Evolutionary conservation across 257 asterid genomes (phyloP), one percentile per base, ranked within the genome.

Genomic region (Primulina huaijiensis): DNA sequence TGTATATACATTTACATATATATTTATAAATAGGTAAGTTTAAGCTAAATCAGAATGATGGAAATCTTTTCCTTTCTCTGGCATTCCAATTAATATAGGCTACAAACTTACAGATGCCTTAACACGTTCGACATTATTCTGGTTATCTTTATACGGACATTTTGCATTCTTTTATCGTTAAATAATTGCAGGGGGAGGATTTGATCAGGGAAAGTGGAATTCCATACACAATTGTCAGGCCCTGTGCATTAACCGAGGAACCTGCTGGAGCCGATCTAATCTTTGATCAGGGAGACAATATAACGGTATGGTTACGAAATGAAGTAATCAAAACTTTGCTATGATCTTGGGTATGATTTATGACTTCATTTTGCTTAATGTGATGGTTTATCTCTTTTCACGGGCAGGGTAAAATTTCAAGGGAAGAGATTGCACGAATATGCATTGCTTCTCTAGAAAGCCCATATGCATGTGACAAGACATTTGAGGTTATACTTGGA

Each of bases 261-360:
- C 96, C 99, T 69, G 97, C 99, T 23, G 96, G 99, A 71, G 97
- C 99, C 76, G 96, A 94, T 82, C 95, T 94, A 74, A 81, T 90
- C 43, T 90, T 91, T 66, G 99, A 90, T 14, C 97, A 91, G 81
- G 99, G 97, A 70, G 99, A 93, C 84, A 87, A 89, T 76, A 93
- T 90, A 66, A 93, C 96, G 72, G 96, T 93, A 89, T 20, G 81
- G 72, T 14, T 65, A 60, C 31, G 8, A 6, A 60, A 70, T 55
- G 16, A 6, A 38, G 46, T 57, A 16, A 4, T 5, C 52, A 19
- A 6, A 27, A 74, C 33, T 72, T 34, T 43, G 27, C 34, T 60
- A 23, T 23, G 37, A 17, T 63, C 21, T 52, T 2, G 8, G 29
- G 29, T 62, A 66, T 29, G n/a, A 38, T 35, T 55, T 2, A 57